A percentile compares a stretch with the other conserved stretches of the same genome.
Conservation (phyloP, 2,329 filamentous ascomycete species). For the Eutypella sp. region DNA sequence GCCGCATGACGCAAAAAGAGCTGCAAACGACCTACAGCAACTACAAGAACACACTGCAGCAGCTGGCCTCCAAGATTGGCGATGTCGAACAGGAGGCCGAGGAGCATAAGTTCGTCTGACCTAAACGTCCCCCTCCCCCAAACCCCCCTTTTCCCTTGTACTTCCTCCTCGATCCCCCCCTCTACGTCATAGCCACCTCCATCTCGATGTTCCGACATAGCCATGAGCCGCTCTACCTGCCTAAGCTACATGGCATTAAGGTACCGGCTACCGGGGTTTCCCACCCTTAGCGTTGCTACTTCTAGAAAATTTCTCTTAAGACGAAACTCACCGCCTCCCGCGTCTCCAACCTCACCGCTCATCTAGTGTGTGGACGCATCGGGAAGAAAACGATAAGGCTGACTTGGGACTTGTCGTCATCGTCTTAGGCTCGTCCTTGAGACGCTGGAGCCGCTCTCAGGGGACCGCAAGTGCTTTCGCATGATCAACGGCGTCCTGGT, state of each 20-base stretch:
- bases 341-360: constrained; percentile 35
- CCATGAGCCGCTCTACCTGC: too few species aligned
- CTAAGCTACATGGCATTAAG: too few species aligned
- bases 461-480: constrained; percentile 93
- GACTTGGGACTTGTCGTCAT: too few species aligned
- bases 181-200: constrained; percentile 10
- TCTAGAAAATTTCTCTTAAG: constrained; percentile 13
- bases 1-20: too few species aligned
- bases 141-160: not conserved
- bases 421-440: constrained; percentile 79
- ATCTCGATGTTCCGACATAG: constrained; percentile 1
- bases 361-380: constrained; percentile 12
- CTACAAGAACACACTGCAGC: constrained; percentile 76
- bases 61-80: constrained; percentile 92
- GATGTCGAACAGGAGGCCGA: constrained; percentile 97
- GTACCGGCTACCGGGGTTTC: constrained; percentile 13
- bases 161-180: constrained; percentile 4
- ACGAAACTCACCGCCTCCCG: constrained; percentile 23
- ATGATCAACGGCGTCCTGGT: constrained; percentile 97
- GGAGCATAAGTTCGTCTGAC: constrained; percentile 83
- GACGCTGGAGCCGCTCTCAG: constrained; percentile 75
- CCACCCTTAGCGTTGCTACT: constrained; percentile 15
- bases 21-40: constrained; percentile 75
- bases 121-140: constrained; percentile 2
- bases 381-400: too few species aligned